phyloP scores from a whole-genome alignment of 106 monocot genomes.

The Iris macrosiphon region DNA sequence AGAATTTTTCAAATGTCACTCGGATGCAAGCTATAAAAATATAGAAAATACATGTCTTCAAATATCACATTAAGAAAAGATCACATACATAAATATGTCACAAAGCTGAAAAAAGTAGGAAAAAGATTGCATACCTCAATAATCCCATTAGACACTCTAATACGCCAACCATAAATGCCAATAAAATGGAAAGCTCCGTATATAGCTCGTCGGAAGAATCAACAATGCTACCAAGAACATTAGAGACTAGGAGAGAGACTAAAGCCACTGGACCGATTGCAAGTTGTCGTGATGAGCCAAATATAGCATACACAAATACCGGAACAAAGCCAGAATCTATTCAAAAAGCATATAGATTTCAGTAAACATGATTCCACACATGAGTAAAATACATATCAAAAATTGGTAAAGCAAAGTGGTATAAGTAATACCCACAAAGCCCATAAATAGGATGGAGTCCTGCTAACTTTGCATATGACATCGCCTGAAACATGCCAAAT shows the following conservation, averaged over 20 bases:
- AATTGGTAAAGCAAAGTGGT: neutral
- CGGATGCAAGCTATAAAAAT: too few relatives aligned
- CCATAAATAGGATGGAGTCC: constrained; percentile 99
- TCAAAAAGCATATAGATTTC: neutral
- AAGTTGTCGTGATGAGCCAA: constrained; percentile 94
- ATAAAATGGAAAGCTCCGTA: constrained; percentile 80
- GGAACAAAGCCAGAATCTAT: constrained; percentile 96
- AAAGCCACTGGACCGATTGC: constrained; percentile 96
- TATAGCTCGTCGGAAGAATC: constrained; percentile 72
- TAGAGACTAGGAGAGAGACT: constrained; percentile 86
- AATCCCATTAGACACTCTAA: constrained; percentile 95
- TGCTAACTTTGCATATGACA: constrained; percentile 98
- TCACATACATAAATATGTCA: too few relatives aligned
- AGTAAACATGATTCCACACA: neutral
- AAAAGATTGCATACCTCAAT: constrained; percentile 47
- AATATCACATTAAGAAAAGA: too few relatives aligned
- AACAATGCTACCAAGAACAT: constrained; percentile 75
- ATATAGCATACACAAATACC: constrained; percentile 84
- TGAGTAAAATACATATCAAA: neutral
- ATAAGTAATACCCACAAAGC: constrained; percentile 61
- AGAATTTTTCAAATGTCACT: too few relatives aligned
- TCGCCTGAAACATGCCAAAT: constrained; percentile 38
- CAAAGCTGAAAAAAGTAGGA: too few relatives aligned
- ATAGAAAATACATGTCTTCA: too few relatives aligned
- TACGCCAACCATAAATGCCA: constrained; percentile 95